These are phyloP conservation scores for Fraxinus americana DNA, from an alignment of 257 asterid species.

Conservation along the genomic window DNA sequence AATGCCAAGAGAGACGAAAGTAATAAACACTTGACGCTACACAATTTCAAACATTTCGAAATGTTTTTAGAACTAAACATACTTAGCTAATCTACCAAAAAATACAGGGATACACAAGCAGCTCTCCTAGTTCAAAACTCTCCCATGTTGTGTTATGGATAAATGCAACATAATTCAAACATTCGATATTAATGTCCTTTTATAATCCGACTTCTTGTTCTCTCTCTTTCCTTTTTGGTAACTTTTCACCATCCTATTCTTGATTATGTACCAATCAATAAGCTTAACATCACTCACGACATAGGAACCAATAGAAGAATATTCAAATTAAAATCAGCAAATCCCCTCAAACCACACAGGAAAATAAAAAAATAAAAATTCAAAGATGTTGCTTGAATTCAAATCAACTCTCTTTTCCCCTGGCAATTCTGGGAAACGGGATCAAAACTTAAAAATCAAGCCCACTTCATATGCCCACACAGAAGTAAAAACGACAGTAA, in stretches of 20 bases:
- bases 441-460: slow-evolving; percentile 1
- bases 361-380: too few relatives aligned
- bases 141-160: background rate
- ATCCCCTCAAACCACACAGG: background rate
- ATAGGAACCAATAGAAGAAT: too few relatives aligned
- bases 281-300: too few relatives aligned
- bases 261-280: too few relatives aligned
- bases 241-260: too few relatives aligned
- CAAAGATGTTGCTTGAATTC: background rate
- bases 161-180: too few relatives aligned
- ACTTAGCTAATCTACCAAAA: too few relatives aligned
- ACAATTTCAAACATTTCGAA: background rate
- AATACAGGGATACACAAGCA: background rate
- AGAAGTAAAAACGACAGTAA: background rate
- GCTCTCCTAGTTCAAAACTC: background rate
- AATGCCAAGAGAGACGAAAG: background rate
- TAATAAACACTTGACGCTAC: background rate
- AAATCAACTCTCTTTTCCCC: background rate
- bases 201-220: too few relatives aligned
- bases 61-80: too few relatives aligned
- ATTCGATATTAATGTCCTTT: too few relatives aligned
- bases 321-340: too few relatives aligned
- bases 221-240: too few relatives aligned
- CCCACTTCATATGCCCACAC: slow-evolving; percentile 13
- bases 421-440: background rate